Percentiles rank a stretch among this genome's conserved stretches.
Conservation (phyloP, 352 stramenopile genomes). For the Blastocystis sp. region DNA sequence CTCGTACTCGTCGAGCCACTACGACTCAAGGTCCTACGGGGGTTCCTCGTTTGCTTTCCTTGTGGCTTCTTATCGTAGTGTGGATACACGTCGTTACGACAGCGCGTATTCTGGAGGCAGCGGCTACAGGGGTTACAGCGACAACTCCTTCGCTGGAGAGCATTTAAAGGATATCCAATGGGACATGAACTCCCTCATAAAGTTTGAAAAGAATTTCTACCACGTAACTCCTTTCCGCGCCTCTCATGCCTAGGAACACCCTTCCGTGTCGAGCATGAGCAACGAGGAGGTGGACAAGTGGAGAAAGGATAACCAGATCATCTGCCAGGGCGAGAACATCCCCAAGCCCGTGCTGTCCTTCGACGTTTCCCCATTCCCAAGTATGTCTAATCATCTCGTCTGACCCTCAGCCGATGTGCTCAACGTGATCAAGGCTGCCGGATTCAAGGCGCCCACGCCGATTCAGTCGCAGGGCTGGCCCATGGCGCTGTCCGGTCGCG, state of each 20-base stretch:
- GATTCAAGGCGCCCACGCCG: constrained; percentile 91
- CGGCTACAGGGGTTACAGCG: background rate
- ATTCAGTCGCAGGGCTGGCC: constrained; percentile 95
- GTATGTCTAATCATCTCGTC: constrained; percentile 71
- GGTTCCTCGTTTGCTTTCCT: constrained; percentile 17
- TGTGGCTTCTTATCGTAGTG: constrained; percentile 9
- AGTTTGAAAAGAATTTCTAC: constrained; percentile 99
- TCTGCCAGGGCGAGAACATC: constrained; percentile 90
- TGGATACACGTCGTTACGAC: constrained; percentile 66
- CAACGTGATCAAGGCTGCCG: constrained; percentile 92
- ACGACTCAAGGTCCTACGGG: background rate
- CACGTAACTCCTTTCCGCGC: constrained; percentile 76
- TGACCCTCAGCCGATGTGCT: constrained; percentile 83
- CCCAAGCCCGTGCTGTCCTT: constrained; percentile 96
- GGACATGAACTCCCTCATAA: constrained; percentile 88
- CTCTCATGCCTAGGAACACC: constrained; percentile 84
- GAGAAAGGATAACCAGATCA: constrained; percentile 91
- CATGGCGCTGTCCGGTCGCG: constrained; percentile 94
- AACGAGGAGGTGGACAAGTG: constrained; percentile 88
- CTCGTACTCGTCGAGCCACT: background rate
- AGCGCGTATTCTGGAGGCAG: constrained; percentile 36
- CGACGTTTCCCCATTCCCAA: constrained; percentile 87
- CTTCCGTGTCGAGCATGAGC: constrained; percentile 88
- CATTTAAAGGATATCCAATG: constrained; percentile 87
- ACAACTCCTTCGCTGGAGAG: constrained; percentile 27